These are phyloP conservation scores for Sesbania bispinosa DNA, from an alignment of 306 rosid genomes.

Conservation along the genomic window DNA sequence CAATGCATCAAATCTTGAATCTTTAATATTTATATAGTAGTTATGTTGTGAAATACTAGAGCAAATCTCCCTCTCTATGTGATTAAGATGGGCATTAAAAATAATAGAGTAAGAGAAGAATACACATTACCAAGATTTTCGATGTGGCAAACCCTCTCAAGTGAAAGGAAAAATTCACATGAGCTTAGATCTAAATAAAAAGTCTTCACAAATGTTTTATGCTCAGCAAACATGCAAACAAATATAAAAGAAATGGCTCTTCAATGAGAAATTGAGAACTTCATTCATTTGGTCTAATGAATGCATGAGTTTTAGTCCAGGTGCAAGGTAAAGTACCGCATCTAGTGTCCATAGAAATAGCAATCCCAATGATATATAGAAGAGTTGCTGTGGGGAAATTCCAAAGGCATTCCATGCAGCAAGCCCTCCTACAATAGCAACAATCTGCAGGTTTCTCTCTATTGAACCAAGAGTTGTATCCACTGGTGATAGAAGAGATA, in stretches of 20 bases:
- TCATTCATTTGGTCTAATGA: background rate
- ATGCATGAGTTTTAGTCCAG: background rate
- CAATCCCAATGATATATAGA: conserved; percentile 58
- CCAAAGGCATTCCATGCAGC: conserved; percentile 61
- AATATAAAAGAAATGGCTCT: background rate
- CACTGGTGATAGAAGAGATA: conserved; percentile 74
- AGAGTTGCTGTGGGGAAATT: conserved; percentile 52
- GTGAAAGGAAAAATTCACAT: no score
- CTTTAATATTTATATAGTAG: background rate
- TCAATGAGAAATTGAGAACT: background rate
- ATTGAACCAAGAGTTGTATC: conserved; percentile 87
- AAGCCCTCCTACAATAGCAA: conserved; percentile 59
- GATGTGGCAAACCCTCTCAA: no score
- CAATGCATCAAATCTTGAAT: background rate
- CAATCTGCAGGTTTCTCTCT: conserved; percentile 71
- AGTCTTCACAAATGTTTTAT: background rate
- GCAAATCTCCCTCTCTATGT: no score
- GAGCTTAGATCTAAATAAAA: no score
- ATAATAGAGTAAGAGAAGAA: no score
- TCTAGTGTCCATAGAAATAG: conserved; percentile 82
- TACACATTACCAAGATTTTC: no score
- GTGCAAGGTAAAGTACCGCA: conserved; percentile 39
- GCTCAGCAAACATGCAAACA: background rate
- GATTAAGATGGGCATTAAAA: background rate
- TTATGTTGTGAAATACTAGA: no score